A percentile compares a stretch with the other conserved stretches of the same genome.
phyloP scores from a whole-genome alignment of 73 alveolate species.

The Tetrahymena elliotti region DNA sequence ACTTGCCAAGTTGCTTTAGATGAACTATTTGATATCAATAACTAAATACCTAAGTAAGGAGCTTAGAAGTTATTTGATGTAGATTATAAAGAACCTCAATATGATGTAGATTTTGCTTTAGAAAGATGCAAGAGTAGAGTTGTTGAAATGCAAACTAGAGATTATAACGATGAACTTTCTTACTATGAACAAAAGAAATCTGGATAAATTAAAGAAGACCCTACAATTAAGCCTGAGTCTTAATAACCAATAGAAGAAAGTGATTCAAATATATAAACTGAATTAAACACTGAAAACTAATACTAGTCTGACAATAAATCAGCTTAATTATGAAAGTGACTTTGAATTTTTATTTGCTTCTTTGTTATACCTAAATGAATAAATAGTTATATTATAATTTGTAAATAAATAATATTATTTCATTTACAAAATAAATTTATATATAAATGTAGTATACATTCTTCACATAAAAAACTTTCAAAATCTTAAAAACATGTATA shows the following conservation, averaged over 20 bases:
- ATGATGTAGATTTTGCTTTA: constrained; percentile 79
- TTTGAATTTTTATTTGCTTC: not conserved
- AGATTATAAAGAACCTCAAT: not conserved
- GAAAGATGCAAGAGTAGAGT: constrained; percentile 68
- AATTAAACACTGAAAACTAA: not conserved
- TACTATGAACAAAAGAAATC: constrained; percentile 10
- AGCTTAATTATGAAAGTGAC: not conserved
- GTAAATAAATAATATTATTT: too few species aligned
- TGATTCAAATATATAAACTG: not conserved
- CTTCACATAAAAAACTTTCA: too few species aligned
- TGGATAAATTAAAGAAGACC: not conserved
- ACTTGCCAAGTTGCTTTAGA: constrained; percentile 40
- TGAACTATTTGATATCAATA: constrained; percentile 25
- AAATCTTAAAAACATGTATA: too few species aligned
- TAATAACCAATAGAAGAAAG: not conserved
- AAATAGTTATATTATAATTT: too few species aligned
- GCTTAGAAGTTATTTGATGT: not conserved
- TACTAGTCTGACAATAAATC: not conserved
- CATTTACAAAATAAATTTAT: too few species aligned
- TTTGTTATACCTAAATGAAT: too few species aligned
- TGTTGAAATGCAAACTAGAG: constrained; percentile 74
- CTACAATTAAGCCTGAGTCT: not conserved
- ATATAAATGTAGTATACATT: too few species aligned
- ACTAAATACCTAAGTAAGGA: not conserved
- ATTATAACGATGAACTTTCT: constrained; percentile 52